Evolutionary conservation across 495 filamentous ascomycete species (phyloP).

Genomic region (Clavariopsis aquatica): DNA sequence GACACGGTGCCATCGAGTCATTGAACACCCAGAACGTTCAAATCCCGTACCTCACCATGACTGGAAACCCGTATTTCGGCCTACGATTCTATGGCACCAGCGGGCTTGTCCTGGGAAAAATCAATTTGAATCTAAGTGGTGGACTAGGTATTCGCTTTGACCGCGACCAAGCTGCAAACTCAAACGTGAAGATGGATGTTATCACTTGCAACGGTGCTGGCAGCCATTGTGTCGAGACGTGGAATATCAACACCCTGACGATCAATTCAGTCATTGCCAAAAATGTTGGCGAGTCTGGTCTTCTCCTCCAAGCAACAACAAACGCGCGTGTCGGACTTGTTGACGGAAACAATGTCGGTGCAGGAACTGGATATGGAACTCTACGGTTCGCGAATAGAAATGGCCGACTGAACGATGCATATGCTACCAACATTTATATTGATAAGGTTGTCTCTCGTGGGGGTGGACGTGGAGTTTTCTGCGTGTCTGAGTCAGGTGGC

Average conservation of each 20-base stretch:
- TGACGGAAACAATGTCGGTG: slow-evolving; percentile 50
- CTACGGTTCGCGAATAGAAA: slow-evolving; percentile 52
- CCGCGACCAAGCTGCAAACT: slow-evolving; percentile 48
- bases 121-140: slow-evolving; percentile 51
- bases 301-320: slow-evolving; percentile 49
- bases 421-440: slow-evolving; percentile 49
- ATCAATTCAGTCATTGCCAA: slow-evolving; percentile 49
- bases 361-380: slow-evolving; percentile 51
- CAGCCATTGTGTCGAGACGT: slow-evolving; percentile 52
- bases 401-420: slow-evolving; percentile 47
- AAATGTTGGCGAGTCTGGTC: slow-evolving; percentile 51
- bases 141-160: slow-evolving; percentile 53
- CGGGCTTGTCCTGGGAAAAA: slow-evolving; percentile 47
- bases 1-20: slow-evolving; percentile 50
- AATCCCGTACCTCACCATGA: slow-evolving; percentile 51
- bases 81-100: slow-evolving; percentile 49
- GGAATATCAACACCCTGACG: slow-evolving; percentile 51
- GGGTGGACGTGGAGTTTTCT: slow-evolving; percentile 52
- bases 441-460: slow-evolving; percentile 51
- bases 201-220: slow-evolving; percentile 50
- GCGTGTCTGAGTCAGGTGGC: slow-evolving; percentile 51
- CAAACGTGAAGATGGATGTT: slow-evolving; percentile 50
- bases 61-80: slow-evolving; percentile 53
- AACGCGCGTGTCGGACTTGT: slow-evolving; percentile 50
- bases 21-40: slow-evolving; percentile 43